Percentiles rank a stretch among this genome's conserved stretches.
These are phyloP conservation scores for Diaporthe ilicicola DNA, from an alignment of 2,329 filamentous ascomycete genomes.

Conservation along the genomic window DNA sequence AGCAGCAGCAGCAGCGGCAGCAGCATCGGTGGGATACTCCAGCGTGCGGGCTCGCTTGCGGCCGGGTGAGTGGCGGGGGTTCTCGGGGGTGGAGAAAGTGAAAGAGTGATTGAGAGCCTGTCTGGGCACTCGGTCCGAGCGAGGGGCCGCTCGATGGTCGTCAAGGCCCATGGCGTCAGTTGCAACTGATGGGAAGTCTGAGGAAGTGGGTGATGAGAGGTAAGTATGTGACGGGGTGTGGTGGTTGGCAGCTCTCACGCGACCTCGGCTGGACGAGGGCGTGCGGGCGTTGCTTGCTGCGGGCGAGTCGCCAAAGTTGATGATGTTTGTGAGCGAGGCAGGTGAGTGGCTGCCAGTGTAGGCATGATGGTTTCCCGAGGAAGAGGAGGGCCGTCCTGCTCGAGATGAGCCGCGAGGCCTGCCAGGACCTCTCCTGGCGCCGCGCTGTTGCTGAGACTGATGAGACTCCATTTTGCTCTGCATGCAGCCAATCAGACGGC, in stretches of 20 bases:
- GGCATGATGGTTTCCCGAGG: conserved; percentile 25
- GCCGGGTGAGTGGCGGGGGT: conserved; percentile 36
- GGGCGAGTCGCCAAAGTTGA: conserved; percentile 28
- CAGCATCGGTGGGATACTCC: conserved; percentile 46
- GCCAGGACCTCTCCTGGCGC: conserved; percentile 24
- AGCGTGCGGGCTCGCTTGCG: conserved; percentile 56
- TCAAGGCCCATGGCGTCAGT: conserved; percentile 24
- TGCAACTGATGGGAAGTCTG: conserved; percentile 6
- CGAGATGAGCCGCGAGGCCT: conserved; percentile 30
- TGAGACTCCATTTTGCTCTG: conserved; percentile 31
- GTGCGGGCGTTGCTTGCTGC: conserved; percentile 19
- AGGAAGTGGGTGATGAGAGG: conserved; percentile 24
- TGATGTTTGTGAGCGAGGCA: conserved; percentile 24
- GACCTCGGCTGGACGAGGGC: conserved; percentile 29
- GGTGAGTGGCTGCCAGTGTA: conserved; percentile 10
- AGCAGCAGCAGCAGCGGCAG: too few relatives aligned
- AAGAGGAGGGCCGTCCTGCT: conserved; percentile 28
- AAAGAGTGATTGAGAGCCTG: conserved; percentile 48
- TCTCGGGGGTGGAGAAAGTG: conserved; percentile 47
- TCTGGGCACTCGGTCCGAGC: conserved; percentile 39
- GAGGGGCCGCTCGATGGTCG: conserved; percentile 23
- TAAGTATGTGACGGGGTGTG: conserved; percentile 23
- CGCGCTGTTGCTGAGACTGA: conserved; percentile 29
- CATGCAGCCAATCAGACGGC: conserved; percentile 33
- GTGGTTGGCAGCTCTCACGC: conserved; percentile 25